phyloP scores from a whole-genome alignment of 2,329 filamentous ascomycete genomes.

The Hyphodiscus sp. region DNA sequence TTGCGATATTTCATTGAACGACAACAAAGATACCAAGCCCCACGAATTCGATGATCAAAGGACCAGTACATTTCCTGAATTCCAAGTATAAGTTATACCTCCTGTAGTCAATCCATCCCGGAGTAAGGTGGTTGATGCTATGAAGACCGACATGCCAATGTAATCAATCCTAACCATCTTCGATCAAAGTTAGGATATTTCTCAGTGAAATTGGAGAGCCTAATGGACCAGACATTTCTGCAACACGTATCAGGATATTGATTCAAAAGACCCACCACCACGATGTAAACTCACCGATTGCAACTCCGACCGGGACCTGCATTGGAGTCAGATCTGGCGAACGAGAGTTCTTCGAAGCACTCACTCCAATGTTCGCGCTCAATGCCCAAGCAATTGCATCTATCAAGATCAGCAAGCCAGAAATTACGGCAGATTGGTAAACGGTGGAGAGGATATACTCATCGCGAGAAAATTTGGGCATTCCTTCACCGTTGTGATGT shows the following conservation, averaged over 20 bases:
- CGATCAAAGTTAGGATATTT: conserved; percentile 6
- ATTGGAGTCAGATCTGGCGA: no score
- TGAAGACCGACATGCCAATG: conserved; percentile 52
- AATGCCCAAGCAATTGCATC: conserved; percentile 20
- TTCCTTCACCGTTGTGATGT: conserved; percentile 42
- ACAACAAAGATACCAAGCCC: conserved; percentile 41
- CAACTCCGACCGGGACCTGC: conserved; percentile 37
- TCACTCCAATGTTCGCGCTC: conserved; percentile 11
- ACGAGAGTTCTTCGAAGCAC: no score
- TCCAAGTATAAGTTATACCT: conserved; percentile 39
- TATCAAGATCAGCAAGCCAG: no score
- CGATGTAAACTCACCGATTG: conserved; percentile 36
- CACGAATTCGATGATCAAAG: conserved; percentile 39
- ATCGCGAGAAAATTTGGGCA: conserved; percentile 37
- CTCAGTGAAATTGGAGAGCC: conserved; percentile 8
- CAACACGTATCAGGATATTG: conserved; percentile 15
- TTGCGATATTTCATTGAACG: no score
- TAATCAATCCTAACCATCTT: conserved; percentile 50
- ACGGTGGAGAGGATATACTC: no score
- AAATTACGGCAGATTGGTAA: no score
- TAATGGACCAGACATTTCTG: conserved; percentile 3
- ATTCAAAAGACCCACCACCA: conserved; percentile 17
- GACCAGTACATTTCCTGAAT: conserved; percentile 52
- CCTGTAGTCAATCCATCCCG: conserved; percentile 8
- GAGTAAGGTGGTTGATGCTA: conserved; percentile 30